Conservation (phyloP, 192 early-diverging fungal species). For the Chytriomyces sp. region DNA sequence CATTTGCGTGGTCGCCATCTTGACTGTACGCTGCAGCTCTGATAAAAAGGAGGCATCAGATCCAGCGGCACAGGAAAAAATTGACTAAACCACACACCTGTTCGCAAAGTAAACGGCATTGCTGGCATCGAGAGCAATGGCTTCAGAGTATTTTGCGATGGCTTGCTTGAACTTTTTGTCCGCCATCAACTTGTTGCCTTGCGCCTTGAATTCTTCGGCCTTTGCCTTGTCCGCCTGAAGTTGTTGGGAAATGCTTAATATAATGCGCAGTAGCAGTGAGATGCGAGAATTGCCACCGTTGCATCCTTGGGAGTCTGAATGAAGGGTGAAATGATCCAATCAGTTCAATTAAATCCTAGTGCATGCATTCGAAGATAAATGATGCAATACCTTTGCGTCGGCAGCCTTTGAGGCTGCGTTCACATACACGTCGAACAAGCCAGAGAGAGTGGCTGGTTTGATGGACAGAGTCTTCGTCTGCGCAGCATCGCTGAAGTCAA, state of each 20-base stretch:
- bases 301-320: slow-evolving; percentile 4
- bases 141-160: slow-evolving; percentile 87
- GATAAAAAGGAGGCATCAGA: neutral
- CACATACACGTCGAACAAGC: slow-evolving; percentile 90
- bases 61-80: neutral
- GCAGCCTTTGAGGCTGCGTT: slow-evolving; percentile 76
- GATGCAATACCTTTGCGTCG: slow-evolving; percentile 23
- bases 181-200: slow-evolving; percentile 87
- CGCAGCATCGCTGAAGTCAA: slow-evolving; percentile 73
- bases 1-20: slow-evolving; percentile 81
- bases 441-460: slow-evolving; percentile 80
- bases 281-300: neutral
- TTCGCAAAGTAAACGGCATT: slow-evolving; percentile 98
- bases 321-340: neutral
- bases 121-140: slow-evolving; percentile 79
- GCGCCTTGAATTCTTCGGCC: slow-evolving; percentile 88
- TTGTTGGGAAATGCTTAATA: neutral
- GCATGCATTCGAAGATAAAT: no score
- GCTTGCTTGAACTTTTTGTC: slow-evolving; percentile 85
- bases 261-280: neutral
- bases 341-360: no score
- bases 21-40: slow-evolving; percentile 96
- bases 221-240: slow-evolving; percentile 68
- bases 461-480: slow-evolving; percentile 75
- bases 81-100: slow-evolving; percentile 60